Percentiles rank a stretch among this genome's conserved stretches.
phyloP scores from a whole-genome alignment of 176 grass and related monocot genomes.

The Oryza rufipogon region DNA sequence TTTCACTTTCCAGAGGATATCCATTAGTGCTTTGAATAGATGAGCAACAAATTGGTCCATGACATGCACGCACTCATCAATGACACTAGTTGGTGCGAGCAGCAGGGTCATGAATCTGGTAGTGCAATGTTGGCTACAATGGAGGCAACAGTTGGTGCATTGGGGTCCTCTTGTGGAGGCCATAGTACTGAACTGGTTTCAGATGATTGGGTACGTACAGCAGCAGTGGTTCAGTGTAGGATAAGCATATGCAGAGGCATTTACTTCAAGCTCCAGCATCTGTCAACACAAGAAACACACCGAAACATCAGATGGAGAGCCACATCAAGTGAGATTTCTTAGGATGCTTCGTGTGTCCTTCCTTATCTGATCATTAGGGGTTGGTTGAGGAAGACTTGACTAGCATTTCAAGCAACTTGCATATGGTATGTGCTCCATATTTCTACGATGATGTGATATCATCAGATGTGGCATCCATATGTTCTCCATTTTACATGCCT shows the following conservation, averaged over 20 bases:
- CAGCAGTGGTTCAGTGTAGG: background rate
- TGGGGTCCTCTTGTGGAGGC: conserved; percentile 23
- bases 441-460: background rate
- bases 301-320: conserved; percentile 27
- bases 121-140: conserved; percentile 20
- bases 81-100: conserved; percentile 23
- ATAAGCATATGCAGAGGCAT: conserved; percentile 11
- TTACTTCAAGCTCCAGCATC: background rate
- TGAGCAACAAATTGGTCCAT: conserved; percentile 11
- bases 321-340: conserved; percentile 12
- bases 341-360: conserved; percentile 39
- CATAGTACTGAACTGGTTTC: conserved; percentile 16
- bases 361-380: conserved; percentile 25
- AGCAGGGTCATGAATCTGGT: conserved; percentile 29
- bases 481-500: background rate
- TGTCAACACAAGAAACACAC: conserved; percentile 11
- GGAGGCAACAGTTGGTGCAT: conserved; percentile 27
- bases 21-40: background rate
- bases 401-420: background rate
- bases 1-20: background rate
- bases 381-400: background rate
- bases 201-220: conserved; percentile 1
- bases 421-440: background rate
- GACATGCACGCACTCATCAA: background rate
- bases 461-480: background rate